Percentiles rank a stretch among this genome's conserved stretches.
Conservation (phyloP, 352 stramenopile genomes). For the Aphanomyces astaci region DNA sequence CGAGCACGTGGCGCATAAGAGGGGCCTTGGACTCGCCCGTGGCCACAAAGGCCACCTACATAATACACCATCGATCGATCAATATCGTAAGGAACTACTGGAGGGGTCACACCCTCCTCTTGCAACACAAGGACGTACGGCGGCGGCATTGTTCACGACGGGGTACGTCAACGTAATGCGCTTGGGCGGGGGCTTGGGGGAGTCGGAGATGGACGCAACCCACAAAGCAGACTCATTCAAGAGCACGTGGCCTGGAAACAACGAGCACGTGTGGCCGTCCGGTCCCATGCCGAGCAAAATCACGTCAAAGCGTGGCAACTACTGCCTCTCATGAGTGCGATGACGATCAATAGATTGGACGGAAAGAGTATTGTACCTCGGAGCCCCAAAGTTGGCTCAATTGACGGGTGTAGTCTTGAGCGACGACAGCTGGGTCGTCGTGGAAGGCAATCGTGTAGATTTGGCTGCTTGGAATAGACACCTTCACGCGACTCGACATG, state of each 20-base stretch:
- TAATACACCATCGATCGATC: too few species aligned
- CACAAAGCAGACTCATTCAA: constrained; percentile 78
- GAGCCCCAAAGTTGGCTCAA: constrained; percentile 51
- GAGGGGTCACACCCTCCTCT: too few species aligned
- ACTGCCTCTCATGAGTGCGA: background rate
- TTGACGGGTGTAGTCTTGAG: constrained; percentile 67
- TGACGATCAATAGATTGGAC: background rate
- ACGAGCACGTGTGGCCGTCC: constrained; percentile 97
- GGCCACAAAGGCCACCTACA: constrained; percentile 85
- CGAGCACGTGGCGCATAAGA: constrained; percentile 76
- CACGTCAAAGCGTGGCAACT: constrained; percentile 90
- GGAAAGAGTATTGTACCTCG: constrained; percentile 32
- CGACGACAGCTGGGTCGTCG: constrained; percentile 48
- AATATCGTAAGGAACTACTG: too few species aligned
- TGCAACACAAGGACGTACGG: constrained; percentile 41
- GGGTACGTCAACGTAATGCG: constrained; percentile 97
- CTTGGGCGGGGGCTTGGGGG: constrained; percentile 93
- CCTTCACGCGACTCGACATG: too few species aligned
- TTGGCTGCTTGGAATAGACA: constrained; percentile 66
- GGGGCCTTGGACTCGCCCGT: constrained; percentile 84
- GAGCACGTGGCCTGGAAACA: constrained; percentile 94
- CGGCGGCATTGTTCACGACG: constrained; percentile 87
- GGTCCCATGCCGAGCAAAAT: constrained; percentile 96
- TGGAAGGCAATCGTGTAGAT: constrained; percentile 90
- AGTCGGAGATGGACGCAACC: constrained; percentile 94